Evolutionary conservation across 495 filamentous ascomycete species (phyloP).

Genomic region (Tetracladium setigerum): DNA sequence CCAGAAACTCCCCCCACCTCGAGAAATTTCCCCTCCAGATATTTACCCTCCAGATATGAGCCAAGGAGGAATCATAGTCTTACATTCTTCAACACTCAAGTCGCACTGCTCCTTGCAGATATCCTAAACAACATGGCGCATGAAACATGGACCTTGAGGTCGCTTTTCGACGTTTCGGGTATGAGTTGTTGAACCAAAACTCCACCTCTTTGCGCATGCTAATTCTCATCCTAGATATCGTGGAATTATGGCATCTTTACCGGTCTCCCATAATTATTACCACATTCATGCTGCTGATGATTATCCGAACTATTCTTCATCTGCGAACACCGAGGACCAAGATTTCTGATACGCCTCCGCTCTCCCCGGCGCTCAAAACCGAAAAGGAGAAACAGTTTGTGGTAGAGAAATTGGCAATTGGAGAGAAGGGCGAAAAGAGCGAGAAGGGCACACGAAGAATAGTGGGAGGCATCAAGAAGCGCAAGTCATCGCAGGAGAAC

Average conservation of each 20-base stretch:
- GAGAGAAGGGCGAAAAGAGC: slow-evolving; percentile 14
- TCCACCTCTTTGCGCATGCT: background rate
- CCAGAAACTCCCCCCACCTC: background rate
- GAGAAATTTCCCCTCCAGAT: background rate
- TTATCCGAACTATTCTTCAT: slow-evolving; percentile 34
- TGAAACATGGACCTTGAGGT: background rate
- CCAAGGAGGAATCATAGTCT: background rate
- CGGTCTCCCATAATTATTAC: slow-evolving; percentile 43
- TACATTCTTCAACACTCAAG: background rate
- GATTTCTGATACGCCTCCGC: slow-evolving; percentile 19
- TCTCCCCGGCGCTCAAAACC: slow-evolving; percentile 19
- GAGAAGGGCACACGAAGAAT: slow-evolving; percentile 37
- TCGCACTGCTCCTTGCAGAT: no score
- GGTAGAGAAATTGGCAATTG: slow-evolving; percentile 11
- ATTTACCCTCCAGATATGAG: background rate
- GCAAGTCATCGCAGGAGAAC: slow-evolving; percentile 22
- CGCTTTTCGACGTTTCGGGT: slow-evolving; percentile 12
- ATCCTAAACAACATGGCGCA: slow-evolving; percentile 3
- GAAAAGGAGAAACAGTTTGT: slow-evolving; percentile 11
- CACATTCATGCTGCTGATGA: slow-evolving; percentile 27
- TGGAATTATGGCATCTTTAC: slow-evolving; percentile 48
- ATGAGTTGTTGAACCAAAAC: background rate
- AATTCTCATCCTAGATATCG: slow-evolving; percentile 29
- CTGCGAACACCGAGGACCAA: slow-evolving; percentile 18
- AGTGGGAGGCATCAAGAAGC: slow-evolving; percentile 33